These are phyloP conservation scores for Leccinum proliferum DNA, from an alignment of 1,284 basidiomycete species.

Conservation along the genomic window DNA sequence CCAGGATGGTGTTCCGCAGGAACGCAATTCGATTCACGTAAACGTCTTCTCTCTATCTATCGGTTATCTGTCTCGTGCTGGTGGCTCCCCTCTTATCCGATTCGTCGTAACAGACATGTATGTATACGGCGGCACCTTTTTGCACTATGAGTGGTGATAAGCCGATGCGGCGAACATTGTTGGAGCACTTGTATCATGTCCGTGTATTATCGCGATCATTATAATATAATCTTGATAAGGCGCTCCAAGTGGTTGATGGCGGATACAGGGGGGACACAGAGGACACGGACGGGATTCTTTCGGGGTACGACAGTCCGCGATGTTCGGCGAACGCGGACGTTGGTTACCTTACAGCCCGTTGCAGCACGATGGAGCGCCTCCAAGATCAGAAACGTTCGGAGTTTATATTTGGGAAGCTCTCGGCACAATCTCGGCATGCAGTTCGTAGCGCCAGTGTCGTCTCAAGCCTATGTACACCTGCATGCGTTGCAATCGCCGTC, in stretches of 20 bases:
- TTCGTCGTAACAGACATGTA: not conserved
- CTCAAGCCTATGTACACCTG: too few relatives aligned
- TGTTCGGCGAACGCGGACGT: not conserved
- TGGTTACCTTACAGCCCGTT: too few relatives aligned
- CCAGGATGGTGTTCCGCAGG: conserved; percentile 12
- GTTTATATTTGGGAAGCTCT: too few relatives aligned
- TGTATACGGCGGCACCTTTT: not conserved
- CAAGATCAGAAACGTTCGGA: too few relatives aligned
- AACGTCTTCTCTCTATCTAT: conserved; percentile 14
- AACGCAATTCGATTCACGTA: conserved; percentile 11
- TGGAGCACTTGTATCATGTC: not conserved
- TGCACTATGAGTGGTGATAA: conserved; percentile 10
- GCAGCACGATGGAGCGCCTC: too few relatives aligned
- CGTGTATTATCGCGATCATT: not conserved
- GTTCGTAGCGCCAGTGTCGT: too few relatives aligned
- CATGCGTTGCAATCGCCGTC: too few relatives aligned
- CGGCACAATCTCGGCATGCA: too few relatives aligned
- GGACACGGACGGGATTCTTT: not conserved
- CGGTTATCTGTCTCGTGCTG: not conserved
- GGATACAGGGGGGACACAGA: conserved; percentile 4
- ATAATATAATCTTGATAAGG: not conserved
- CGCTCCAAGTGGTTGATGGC: conserved; percentile 9
- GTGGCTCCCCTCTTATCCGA: not conserved
- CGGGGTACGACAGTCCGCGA: not conserved
- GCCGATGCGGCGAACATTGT: not conserved